Evolutionary conservation across 192 early-diverging fungal genomes (phyloP).

Genomic region (Coemansia brasiliensis): DNA sequence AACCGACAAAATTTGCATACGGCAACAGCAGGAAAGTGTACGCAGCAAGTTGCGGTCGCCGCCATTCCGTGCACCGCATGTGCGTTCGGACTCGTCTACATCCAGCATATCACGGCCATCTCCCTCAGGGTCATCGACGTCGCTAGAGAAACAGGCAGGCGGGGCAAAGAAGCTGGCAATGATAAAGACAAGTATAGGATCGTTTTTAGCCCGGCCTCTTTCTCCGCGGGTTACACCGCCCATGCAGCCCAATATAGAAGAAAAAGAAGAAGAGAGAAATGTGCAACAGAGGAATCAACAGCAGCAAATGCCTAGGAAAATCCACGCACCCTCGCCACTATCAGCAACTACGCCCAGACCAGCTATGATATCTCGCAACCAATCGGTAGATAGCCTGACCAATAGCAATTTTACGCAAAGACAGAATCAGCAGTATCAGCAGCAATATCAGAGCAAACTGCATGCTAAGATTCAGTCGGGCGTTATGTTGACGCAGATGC

Average conservation of each 20-base stretch:
- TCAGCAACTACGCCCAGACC: background rate
- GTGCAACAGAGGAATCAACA: too few relatives aligned
- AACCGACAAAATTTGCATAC: background rate
- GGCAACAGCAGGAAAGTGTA: slow-evolving; percentile 8
- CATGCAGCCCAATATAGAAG: background rate
- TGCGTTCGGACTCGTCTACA: slow-evolving; percentile 8
- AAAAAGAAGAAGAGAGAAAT: too few relatives aligned
- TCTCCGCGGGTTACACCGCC: slow-evolving; percentile 6
- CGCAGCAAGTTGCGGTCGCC: background rate
- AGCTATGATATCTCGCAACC: background rate
- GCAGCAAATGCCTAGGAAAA: too few relatives aligned
- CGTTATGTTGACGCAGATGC: background rate
- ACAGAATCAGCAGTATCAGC: too few relatives aligned
- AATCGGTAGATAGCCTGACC: background rate
- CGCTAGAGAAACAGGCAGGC: background rate
- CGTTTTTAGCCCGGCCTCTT: slow-evolving; percentile 20
- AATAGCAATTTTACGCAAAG: background rate
- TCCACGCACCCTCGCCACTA: background rate
- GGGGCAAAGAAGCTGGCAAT: slow-evolving; percentile 10
- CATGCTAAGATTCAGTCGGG: background rate
- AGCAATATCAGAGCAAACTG: background rate
- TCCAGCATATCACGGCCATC: slow-evolving; percentile 4
- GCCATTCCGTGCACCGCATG: slow-evolving; percentile 2
- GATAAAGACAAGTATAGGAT: slow-evolving; percentile 36
- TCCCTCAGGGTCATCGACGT: background rate